Conservation (phyloP, 1,284 basidiomycete genomes). For the Apiotrichum domesticum region DNA sequence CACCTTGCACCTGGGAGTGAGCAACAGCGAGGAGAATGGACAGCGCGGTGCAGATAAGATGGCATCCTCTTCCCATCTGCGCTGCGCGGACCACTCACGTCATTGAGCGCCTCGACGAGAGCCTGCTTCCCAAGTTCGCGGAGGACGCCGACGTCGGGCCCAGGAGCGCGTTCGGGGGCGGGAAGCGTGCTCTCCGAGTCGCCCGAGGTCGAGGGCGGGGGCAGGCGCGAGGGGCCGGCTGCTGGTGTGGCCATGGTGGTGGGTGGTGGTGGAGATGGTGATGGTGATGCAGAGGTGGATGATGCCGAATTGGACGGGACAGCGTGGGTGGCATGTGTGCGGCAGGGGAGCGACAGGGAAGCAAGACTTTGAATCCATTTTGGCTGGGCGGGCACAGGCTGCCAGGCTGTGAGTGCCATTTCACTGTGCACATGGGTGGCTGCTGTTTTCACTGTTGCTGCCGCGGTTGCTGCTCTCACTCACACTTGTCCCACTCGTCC, state of each 20-base stretch:
- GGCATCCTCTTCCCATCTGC: too few relatives aligned
- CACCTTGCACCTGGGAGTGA: constrained; percentile 69
- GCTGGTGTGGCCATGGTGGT: constrained; percentile 11
- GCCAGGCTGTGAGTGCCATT: too few relatives aligned
- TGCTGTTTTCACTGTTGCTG: neutral
- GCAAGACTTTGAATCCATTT: too few relatives aligned
- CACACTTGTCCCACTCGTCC: neutral
- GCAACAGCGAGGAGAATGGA: neutral
- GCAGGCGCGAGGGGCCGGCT: constrained; percentile 23
- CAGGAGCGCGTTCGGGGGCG: constrained; percentile 20
- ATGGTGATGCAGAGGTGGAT: neutral
- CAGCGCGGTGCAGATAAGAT: neutral
- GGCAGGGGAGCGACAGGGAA: too few relatives aligned
- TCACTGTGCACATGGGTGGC: too few relatives aligned
- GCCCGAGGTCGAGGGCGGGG: constrained; percentile 41
- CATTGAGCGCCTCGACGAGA: constrained; percentile 73
- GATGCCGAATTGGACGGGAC: too few relatives aligned
- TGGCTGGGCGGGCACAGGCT: too few relatives aligned
- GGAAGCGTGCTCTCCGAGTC: constrained; percentile 34
- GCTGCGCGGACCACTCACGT: constrained; percentile 51
- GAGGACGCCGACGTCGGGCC: constrained; percentile 62
- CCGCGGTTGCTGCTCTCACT: neutral
- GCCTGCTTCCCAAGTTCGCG: constrained; percentile 70
- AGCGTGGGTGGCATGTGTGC: too few relatives aligned
- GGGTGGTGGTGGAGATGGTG: neutral